Percentiles rank a stretch among this genome's conserved stretches.
Conservation (phyloP, 345 rosid genomes). For the Brassica carinata region DNA sequence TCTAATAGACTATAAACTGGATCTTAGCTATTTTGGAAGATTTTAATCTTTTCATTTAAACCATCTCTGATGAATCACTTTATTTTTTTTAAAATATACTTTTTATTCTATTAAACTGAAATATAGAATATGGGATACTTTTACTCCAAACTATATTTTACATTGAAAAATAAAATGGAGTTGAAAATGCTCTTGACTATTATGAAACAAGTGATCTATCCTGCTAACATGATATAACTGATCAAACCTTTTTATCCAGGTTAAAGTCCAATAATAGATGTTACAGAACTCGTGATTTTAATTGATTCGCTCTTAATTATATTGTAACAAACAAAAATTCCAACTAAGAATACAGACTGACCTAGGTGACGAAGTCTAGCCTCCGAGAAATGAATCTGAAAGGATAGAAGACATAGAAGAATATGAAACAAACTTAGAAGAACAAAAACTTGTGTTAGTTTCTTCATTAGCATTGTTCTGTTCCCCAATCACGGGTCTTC, state of each 20-base stretch:
- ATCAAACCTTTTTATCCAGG: neutral
- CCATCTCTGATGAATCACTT: too few relatives aligned
- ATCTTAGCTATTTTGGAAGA: neutral
- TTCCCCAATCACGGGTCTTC: neutral
- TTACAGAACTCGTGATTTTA: neutral
- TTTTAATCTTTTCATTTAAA: neutral
- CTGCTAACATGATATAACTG: too few relatives aligned
- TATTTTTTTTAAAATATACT: too few relatives aligned
- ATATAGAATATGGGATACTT: too few relatives aligned
- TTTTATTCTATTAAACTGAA: too few relatives aligned
- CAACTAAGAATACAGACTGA: slow-evolving; percentile 13
- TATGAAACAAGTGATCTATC: too few relatives aligned
- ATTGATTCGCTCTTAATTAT: neutral
- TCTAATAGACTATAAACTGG: neutral
- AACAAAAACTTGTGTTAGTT: slow-evolving; percentile 13
- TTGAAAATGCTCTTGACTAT: too few relatives aligned
- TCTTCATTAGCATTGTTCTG: slow-evolving; percentile 20
- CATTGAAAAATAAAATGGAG: too few relatives aligned
- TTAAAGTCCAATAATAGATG: neutral
- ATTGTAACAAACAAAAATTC: neutral
- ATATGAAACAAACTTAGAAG: slow-evolving; percentile 26
- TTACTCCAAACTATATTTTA: too few relatives aligned
- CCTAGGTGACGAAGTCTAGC: slow-evolving; percentile 20
- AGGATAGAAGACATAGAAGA: slow-evolving; percentile 19
- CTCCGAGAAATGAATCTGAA: neutral